Evolutionary conservation across 164 flowering plant species (phyloP), one percentile per base, ranked within the genome.

Genomic region (Chloranthus sessilifolius): DNA sequence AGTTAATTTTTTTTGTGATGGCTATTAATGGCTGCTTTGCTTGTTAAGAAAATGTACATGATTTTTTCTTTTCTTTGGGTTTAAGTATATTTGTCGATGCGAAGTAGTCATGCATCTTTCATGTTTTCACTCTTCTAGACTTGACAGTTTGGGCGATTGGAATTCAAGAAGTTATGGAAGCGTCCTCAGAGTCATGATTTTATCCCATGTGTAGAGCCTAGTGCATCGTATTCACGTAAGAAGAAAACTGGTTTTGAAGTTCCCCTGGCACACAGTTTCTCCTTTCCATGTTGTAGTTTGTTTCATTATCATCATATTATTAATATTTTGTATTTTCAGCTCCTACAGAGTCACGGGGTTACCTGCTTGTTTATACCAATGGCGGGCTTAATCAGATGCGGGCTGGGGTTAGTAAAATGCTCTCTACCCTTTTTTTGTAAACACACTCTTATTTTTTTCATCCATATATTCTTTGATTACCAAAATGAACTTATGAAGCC

Each of bases 371-470:
- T 61, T 70, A 82, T 62, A 69, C 96, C 12, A 88, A 92, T 74
- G 99, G 99, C 45, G 99, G 99, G 48, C 99, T 92, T 49, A 92
- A 92, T 70, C 99, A 92, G 72, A 92, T 92, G 99, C 81, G 99
- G 7, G 86, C 99, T 51, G 99, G 99, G 91, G 99, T 92, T 1
- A 48, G 83, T 76, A 35, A 38, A 5, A 15, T 34, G 17, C 36
- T 29, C 50, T n/a, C n/a, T n/a, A n/a, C 59, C 44, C 17, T 33
- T 62, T 47, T 39, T 23, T 23, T n/a, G n/a, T n/a, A n/a, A n/a
- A n/a, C n/a, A n/a, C n/a, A n/a, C n/a, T n/a, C n/a, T n/a, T n/a
- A n/a, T n/a, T n/a, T n/a, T n/a, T n/a, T n/a, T n/a, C n/a, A n/a
- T n/a, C n/a, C n/a, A n/a, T n/a, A n/a, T n/a, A n/a, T n/a, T n/a